A percentile compares a stretch with the other conserved stretches of the same genome.
phyloP scores from a whole-genome alignment of 306 rosid genomes.

The Rubus parviflorus region DNA sequence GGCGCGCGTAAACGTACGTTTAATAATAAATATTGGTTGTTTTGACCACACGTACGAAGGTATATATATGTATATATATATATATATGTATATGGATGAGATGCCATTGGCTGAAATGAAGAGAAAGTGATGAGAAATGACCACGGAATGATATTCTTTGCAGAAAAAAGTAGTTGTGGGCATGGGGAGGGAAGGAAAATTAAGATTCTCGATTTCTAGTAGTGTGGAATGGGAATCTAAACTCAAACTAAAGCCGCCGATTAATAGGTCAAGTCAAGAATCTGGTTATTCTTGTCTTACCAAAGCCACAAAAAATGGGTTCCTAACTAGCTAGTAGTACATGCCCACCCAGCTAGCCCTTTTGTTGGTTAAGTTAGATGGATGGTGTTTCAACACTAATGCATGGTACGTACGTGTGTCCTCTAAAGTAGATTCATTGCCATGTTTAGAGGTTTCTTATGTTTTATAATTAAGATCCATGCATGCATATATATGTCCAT shows the following conservation, averaged over 20 bases:
- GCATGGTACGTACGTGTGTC: no score
- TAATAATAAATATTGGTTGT: background rate
- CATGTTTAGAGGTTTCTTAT: background rate
- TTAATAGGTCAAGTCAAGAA: conserved; percentile 62
- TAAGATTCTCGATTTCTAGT: conserved; percentile 39
- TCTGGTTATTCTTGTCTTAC: conserved; percentile 59
- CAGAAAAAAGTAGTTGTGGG: conserved; percentile 30
- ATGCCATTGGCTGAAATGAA: conserved; percentile 46
- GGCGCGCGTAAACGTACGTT: no score
- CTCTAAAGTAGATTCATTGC: background rate
- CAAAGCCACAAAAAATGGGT: conserved; percentile 95
- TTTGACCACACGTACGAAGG: conserved; percentile 40
- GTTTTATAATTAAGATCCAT: background rate
- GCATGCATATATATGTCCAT: no score
- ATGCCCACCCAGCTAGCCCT: conserved; percentile 56
- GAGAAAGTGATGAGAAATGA: conserved; percentile 78
- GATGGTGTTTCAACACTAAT: conserved; percentile 43
- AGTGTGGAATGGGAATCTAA: conserved; percentile 50
- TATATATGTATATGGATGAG: background rate
- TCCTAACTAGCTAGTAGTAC: conserved; percentile 23
- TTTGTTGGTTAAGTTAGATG: conserved; percentile 34
- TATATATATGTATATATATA: no score
- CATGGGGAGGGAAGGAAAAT: conserved; percentile 6
- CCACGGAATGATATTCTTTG: conserved; percentile 96
- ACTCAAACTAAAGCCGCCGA: conserved; percentile 57